Percentiles rank a stretch among this genome's conserved stretches.
These are phyloP conservation scores for Globisporangium nunn DNA, from an alignment of 352 stramenopile species.

Conservation along the genomic window DNA sequence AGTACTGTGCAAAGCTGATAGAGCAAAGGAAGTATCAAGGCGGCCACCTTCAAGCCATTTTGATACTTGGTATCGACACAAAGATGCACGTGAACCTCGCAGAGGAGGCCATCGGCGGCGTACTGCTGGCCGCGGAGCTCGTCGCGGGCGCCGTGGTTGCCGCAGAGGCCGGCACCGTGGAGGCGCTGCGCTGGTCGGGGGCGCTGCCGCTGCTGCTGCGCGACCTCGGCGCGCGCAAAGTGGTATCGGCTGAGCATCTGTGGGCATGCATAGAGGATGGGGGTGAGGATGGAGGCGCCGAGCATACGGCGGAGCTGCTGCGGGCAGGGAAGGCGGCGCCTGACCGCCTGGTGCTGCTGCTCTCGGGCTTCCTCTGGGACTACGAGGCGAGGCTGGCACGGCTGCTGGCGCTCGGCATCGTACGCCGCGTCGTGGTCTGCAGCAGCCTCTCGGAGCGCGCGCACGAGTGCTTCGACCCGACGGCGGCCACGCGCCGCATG, in stretches of 20 bases:
- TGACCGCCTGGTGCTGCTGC: slow-evolving; percentile 41
- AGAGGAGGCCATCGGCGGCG: slow-evolving; percentile 46
- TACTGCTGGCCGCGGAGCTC: slow-evolving; percentile 48
- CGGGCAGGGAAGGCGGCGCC: slow-evolving; percentile 14
- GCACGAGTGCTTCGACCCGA: slow-evolving; percentile 60
- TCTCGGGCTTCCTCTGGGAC: slow-evolving; percentile 59
- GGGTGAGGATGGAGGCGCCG: slow-evolving; percentile 2
- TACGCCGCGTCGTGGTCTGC: slow-evolving; percentile 41
- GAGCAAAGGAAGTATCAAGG: too few relatives aligned
- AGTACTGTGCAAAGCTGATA: too few relatives aligned
- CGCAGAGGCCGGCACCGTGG: slow-evolving; percentile 45
- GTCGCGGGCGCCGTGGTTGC: slow-evolving; percentile 41
- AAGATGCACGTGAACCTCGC: slow-evolving; percentile 31
- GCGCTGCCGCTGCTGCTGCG: slow-evolving; percentile 60
- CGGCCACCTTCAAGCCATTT: too few relatives aligned
- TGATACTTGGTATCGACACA: too few relatives aligned
- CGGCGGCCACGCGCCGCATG: slow-evolving; percentile 25
- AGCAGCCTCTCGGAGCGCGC: slow-evolving; percentile 61
- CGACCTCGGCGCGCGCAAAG: slow-evolving; percentile 42
- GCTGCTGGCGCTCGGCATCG: slow-evolving; percentile 31
- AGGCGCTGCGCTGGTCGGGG: slow-evolving; percentile 59
- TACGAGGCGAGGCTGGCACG: slow-evolving; percentile 30
- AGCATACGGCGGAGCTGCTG: slow-evolving; percentile 17
- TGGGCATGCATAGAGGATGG: slow-evolving; percentile 13
- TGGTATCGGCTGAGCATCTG: slow-evolving; percentile 34